phyloP scores from a whole-genome alignment of 768 basidiomycete genomes.

The Kwoniella dendrophila region DNA sequence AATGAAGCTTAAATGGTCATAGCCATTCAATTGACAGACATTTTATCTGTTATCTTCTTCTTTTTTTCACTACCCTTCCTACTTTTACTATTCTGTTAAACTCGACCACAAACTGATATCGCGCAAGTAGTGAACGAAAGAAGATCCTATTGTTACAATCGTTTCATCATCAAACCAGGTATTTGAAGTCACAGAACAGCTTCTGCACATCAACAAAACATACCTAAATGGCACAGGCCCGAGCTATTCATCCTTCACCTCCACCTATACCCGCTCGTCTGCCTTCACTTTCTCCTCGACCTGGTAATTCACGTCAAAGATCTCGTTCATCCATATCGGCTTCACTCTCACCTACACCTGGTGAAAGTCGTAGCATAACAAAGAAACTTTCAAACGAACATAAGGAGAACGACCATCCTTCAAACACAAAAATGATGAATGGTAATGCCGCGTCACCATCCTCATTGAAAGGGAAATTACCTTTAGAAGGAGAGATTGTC shows the following conservation, averaged over 20 bases:
- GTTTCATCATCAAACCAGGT: too few relatives aligned
- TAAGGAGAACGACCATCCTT: constrained; percentile 23
- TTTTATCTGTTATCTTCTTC: not conserved
- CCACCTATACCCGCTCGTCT: constrained; percentile 7
- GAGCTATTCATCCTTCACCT: constrained; percentile 18
- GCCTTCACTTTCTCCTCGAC: constrained; percentile 10
- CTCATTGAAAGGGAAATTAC: not conserved
- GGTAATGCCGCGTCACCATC: not conserved
- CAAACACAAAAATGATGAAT: constrained; percentile 1
- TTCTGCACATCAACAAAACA: too few relatives aligned
- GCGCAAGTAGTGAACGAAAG: too few relatives aligned
- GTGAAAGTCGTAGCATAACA: constrained; percentile 2
- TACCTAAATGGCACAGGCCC: constrained; percentile 31
- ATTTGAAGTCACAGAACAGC: too few relatives aligned
- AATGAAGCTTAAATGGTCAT: not conserved
- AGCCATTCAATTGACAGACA: not conserved
- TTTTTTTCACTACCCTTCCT: not conserved
- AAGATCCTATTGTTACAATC: too few relatives aligned
- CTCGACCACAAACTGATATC: too few relatives aligned
- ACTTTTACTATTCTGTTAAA: not conserved
- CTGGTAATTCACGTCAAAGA: constrained; percentile 10
- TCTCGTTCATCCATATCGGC: constrained; percentile 24
- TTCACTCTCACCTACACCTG: constrained; percentile 17
- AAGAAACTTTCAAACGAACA: constrained; percentile 12
- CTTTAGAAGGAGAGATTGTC: not conserved